These are phyloP conservation scores for Funneliformis geosporum DNA, from an alignment of 192 early-diverging fungal genomes.

Conservation along the genomic window DNA sequence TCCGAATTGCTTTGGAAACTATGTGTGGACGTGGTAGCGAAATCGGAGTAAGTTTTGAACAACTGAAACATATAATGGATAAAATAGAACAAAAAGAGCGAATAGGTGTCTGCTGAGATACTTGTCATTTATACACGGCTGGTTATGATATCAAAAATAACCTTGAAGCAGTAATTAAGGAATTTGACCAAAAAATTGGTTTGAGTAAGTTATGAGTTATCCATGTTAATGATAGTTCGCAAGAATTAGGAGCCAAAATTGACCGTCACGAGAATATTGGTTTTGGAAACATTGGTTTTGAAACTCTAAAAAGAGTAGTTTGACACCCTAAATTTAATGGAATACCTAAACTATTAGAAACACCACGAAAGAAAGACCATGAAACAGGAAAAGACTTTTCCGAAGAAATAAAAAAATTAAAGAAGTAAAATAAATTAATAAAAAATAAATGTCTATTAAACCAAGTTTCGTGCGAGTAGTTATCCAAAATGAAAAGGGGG, in stretches of 20 bases:
- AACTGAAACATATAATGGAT: slow-evolving; percentile 12
- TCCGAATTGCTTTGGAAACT: slow-evolving; percentile 23
- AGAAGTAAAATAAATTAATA: too few relatives aligned
- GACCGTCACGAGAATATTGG: slow-evolving; percentile 17
- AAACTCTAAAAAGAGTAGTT: slow-evolving; percentile 10
- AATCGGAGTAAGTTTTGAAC: slow-evolving; percentile 12
- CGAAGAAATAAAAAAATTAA: too few relatives aligned
- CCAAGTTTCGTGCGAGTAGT: too few relatives aligned
- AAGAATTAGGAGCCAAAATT: neutral
- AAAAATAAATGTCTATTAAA: too few relatives aligned
- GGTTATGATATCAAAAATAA: slow-evolving; percentile 28
- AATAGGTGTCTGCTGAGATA: slow-evolving; percentile 16
- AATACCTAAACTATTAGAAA: slow-evolving; percentile 14
- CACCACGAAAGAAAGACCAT: slow-evolving; percentile 1
- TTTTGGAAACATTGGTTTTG: neutral
- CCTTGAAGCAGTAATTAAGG: slow-evolving; percentile 21
- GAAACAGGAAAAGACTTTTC: too few relatives aligned
- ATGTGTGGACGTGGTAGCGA: neutral
- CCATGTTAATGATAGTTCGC: slow-evolving; percentile 1
- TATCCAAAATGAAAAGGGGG: too few relatives aligned
- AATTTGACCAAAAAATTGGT: slow-evolving; percentile 25
- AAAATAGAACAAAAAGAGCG: slow-evolving; percentile 2
- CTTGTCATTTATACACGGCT: slow-evolving; percentile 22
- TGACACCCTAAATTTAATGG: slow-evolving; percentile 14
- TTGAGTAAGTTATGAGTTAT: slow-evolving; percentile 24